Percentiles rank a stretch among this genome's conserved stretches.
phyloP scores from a whole-genome alignment of 2,329 filamentous ascomycete genomes.

The Alternaria solani region DNA sequence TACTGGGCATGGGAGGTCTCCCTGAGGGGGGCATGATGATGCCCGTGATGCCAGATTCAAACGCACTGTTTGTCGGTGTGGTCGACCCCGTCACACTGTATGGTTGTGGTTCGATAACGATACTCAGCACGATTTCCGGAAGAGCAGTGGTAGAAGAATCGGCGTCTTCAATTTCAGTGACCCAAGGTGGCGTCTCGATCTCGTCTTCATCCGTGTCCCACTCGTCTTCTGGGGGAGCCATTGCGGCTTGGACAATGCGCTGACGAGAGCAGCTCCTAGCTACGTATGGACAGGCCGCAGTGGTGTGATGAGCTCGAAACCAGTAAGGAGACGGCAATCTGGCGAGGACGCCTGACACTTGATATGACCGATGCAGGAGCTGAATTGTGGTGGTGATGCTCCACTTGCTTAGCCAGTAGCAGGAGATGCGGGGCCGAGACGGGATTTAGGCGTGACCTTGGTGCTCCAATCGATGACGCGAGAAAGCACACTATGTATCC shows the following conservation, averaged over 20 bases:
- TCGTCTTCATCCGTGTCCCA: constrained; percentile 15
- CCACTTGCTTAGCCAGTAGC: constrained; percentile 25
- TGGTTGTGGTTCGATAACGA: background rate
- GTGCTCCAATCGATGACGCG: constrained; percentile 32
- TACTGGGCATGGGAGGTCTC: background rate
- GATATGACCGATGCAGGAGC: constrained; percentile 18
- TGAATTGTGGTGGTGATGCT: constrained; percentile 29
- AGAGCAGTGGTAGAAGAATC: background rate
- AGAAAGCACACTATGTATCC: constrained; percentile 11
- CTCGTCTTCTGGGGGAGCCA: constrained; percentile 22
- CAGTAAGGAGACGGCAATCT: constrained; percentile 9
- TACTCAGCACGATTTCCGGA: background rate
- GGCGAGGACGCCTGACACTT: constrained; percentile 17
- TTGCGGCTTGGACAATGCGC: constrained; percentile 24
- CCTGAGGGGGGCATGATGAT: background rate
- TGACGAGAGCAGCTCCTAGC: constrained; percentile 26
- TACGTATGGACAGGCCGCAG: constrained; percentile 14
- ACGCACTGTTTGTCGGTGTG: background rate
- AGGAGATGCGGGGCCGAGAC: constrained; percentile 44
- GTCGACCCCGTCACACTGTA: background rate
- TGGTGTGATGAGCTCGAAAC: constrained; percentile 25
- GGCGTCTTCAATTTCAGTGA: constrained; percentile 1
- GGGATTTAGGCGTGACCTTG: constrained; percentile 29
- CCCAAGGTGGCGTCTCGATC: background rate
- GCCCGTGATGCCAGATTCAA: background rate